Evolutionary conservation across 139 green algal genomes (phyloP), one percentile per base, ranked within the genome.

Genomic region (Zygnema cylindricum): DNA sequence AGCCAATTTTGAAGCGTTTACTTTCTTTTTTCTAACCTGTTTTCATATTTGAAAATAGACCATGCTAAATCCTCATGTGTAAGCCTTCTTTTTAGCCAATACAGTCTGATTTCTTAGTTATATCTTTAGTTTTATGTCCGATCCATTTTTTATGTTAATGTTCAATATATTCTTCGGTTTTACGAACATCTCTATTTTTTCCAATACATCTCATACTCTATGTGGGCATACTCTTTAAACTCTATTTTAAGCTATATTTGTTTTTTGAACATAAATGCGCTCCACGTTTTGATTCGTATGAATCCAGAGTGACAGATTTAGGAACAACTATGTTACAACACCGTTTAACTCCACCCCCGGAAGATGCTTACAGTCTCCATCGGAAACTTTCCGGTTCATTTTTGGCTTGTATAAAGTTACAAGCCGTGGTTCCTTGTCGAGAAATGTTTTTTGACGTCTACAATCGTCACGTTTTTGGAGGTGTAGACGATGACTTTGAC

Each of bases 321-420:
- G 95, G 96, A 0, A 76, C 87, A 0, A 90, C 96, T 7, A 98
- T 99, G 96, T 88, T 99, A 1, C 95, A 96, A 91, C 95, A 99
- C 88, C 88, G 97, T 0, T 92, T 99, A 32, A 98, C 93, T 0
- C 93, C 97, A 21, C 97, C 97, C 0, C 97, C 97, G 0, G 94
- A 98, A 75, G 97, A 98, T 82, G 94, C 94, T 11, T 99, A 99
- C 95, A 96, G 93, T 1, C 92, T 99, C 69, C 97, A 99, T 90
- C 92, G 97, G 55, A 98, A 98, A 93, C 95, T 99, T 0, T 96
- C 92, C 42, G 97, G 97, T 21, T 95, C 95, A 0, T 98, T 98
- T 91, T 89, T 99, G 71, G 96, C 96, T 25, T 98, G 96, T 93
- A 98, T 99, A 90, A 98, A 98, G 95, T 93, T 99, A 16, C 32